These are phyloP conservation scores for Paramarasmius palmivorus DNA, from an alignment of 1,284 basidiomycete species.

Conservation along the genomic window DNA sequence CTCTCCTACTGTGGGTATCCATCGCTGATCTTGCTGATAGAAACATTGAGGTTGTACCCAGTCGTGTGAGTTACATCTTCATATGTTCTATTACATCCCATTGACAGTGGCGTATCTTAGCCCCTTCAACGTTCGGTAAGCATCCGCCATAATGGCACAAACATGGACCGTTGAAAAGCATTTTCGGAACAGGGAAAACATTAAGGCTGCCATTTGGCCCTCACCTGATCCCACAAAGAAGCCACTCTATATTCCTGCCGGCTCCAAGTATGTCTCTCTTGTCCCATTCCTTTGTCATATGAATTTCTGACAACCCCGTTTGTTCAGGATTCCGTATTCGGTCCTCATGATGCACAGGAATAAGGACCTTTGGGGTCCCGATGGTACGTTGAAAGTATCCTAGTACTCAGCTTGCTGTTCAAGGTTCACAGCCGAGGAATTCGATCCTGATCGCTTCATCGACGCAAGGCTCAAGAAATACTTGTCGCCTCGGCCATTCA, in stretches of 20 bases:
- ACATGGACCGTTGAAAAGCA: background rate
- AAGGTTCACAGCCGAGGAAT: constrained; percentile 34
- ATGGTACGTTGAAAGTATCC: constrained; percentile 18
- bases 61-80: constrained; percentile 45
- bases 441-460: constrained; percentile 36
- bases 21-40: constrained; percentile 33
- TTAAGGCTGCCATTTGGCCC: constrained; percentile 44
- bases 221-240: constrained; percentile 43
- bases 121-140: constrained; percentile 49
- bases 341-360: constrained; percentile 33
- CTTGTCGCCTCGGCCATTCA: constrained; percentile 22
- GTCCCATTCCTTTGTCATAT: background rate
- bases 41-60: constrained; percentile 58
- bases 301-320: background rate
- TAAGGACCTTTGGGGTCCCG: constrained; percentile 36
- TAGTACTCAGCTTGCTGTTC: background rate
- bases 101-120: constrained; percentile 25
- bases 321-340: constrained; percentile 23
- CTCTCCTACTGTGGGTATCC: background rate
- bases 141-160: background rate
- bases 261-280: constrained; percentile 40
- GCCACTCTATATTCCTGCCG: constrained; percentile 54
- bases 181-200: constrained; percentile 28
- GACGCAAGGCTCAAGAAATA: constrained; percentile 24
- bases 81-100: background rate